Percentiles rank a stretch among this genome's conserved stretches.
Evolutionary conservation across 1,139 yeast species (phyloP).

Genomic region (Pichia sp.): DNA sequence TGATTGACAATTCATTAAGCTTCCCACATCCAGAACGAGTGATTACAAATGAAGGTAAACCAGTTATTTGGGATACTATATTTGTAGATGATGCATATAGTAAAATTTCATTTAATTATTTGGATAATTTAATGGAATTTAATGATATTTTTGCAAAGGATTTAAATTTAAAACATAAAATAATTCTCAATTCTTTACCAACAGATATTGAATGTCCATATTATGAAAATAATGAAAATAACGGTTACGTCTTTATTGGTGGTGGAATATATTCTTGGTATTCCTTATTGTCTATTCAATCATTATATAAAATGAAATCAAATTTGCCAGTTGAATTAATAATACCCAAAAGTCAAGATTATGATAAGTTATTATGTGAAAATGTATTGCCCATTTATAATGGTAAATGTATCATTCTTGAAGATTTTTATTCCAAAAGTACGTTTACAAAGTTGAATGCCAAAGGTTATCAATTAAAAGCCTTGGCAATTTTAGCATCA

Average conservation of each 20-base stretch:
- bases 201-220: conserved; percentile 6
- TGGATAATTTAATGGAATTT: conserved; percentile 18
- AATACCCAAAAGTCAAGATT: conserved; percentile 45
- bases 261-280: conserved; percentile 54
- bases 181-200: conserved; percentile 18
- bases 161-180: conserved; percentile 20
- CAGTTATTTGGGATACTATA: conserved; percentile 22
- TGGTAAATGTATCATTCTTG: conserved; percentile 36
- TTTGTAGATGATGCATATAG: conserved; percentile 17
- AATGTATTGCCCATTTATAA: conserved; percentile 38
- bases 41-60: conserved; percentile 18
- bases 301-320: conserved; percentile 47
- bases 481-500: conserved; percentile 56
- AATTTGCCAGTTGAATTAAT: conserved; percentile 53
- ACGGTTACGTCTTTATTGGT: conserved; percentile 60
- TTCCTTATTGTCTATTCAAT: conserved; percentile 44
- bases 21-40: conserved; percentile 21
- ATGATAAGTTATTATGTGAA: conserved; percentile 43
- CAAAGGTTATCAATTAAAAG: conserved; percentile 56
- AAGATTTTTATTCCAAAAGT: conserved; percentile 22
- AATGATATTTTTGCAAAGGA: conserved; percentile 20
- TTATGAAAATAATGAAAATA: conserved; percentile 31
- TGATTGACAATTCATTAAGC: conserved; percentile 10
- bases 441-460: conserved; percentile 26
- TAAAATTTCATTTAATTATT: conserved; percentile 13